Percentiles rank a stretch among this genome's conserved stretches.
Evolutionary conservation across 139 green algal species (phyloP).

Genomic region (Nannochloris sp.): DNA sequence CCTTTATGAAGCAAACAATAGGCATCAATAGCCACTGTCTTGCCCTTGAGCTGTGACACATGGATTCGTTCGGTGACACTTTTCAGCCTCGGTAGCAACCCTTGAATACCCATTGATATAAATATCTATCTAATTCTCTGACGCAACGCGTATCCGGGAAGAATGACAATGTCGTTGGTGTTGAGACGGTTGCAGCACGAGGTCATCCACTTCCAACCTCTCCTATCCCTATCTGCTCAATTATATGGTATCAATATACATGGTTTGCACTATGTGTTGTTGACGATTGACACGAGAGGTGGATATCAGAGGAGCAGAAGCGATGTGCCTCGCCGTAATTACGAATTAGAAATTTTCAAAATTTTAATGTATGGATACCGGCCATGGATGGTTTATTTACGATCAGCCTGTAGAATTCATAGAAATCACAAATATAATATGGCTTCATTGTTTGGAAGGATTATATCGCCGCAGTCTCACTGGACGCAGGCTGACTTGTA

Average conservation of each 20-base stretch:
- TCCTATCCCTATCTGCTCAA: too few relatives aligned
- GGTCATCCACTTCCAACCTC: too few relatives aligned
- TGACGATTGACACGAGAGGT: too few relatives aligned
- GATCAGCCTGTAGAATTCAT: not conserved
- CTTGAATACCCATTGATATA: constrained; percentile 74
- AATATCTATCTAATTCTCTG: too few relatives aligned
- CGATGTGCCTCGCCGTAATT: not conserved
- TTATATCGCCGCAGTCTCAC: constrained; percentile 1
- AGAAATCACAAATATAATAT: constrained; percentile 3
- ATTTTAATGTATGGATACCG: too few relatives aligned
- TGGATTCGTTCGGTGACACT: constrained; percentile 48
- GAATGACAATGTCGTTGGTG: too few relatives aligned
- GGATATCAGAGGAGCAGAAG: not conserved
- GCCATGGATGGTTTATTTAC: too few relatives aligned
- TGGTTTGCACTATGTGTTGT: too few relatives aligned
- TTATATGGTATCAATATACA: too few relatives aligned
- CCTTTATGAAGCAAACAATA: constrained; percentile 92
- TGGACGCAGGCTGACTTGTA: constrained; percentile 9
- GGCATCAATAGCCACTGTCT: constrained; percentile 81
- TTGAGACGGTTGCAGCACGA: too few relatives aligned
- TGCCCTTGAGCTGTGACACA: constrained; percentile 62
- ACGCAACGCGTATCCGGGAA: too few relatives aligned
- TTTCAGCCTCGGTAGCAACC: constrained; percentile 71
- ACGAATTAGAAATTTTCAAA: not conserved
- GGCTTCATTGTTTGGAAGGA: constrained; percentile 3